These are phyloP conservation scores for Citrus maxima DNA, from an alignment of 345 rosid species.

Conservation along the genomic window DNA sequence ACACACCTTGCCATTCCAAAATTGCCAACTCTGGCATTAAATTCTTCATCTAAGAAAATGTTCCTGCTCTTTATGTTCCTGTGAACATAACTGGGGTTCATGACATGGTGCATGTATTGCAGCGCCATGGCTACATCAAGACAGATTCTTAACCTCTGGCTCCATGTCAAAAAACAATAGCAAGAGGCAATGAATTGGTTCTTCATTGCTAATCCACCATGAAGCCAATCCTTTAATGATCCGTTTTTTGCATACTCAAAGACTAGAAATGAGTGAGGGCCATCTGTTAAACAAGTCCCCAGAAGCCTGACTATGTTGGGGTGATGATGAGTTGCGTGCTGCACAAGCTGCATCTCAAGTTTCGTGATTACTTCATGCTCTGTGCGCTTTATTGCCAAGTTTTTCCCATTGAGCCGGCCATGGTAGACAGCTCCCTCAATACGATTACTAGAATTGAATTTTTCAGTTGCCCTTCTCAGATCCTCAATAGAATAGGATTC, in stretches of 20 bases:
- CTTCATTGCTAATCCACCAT: slow-evolving; percentile 87
- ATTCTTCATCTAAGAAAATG: slow-evolving; percentile 84
- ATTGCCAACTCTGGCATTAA: slow-evolving; percentile 74
- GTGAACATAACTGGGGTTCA: slow-evolving; percentile 73
- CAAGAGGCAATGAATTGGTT: slow-evolving; percentile 91
- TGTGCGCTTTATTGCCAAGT: slow-evolving; percentile 61
- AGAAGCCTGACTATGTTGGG: slow-evolving; percentile 72
- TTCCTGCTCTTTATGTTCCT: slow-evolving; percentile 65
- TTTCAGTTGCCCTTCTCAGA: slow-evolving; percentile 74
- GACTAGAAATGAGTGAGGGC: slow-evolving; percentile 45
- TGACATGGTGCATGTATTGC: slow-evolving; percentile 81
- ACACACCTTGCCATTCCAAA: slow-evolving; percentile 64
- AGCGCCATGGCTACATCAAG: slow-evolving; percentile 82
- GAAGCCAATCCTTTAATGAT: slow-evolving; percentile 88
- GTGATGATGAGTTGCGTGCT: slow-evolving; percentile 56
- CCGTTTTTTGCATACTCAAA: slow-evolving; percentile 87
- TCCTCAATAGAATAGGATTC: slow-evolving; percentile 62
- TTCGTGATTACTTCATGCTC: slow-evolving; percentile 33
- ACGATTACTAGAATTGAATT: slow-evolving; percentile 64
- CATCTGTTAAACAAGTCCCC: slow-evolving; percentile 59
- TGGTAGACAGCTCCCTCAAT: slow-evolving; percentile 76
- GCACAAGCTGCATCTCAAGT: slow-evolving; percentile 47
- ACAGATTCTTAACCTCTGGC: slow-evolving; percentile 80
- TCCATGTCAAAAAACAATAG: slow-evolving; percentile 84
- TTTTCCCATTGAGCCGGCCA: slow-evolving; percentile 78